Evolutionary conservation across 441 rosid species (phyloP), one percentile per base, ranked within the genome.

Genomic region (Arabidopsis lyrata): DNA sequence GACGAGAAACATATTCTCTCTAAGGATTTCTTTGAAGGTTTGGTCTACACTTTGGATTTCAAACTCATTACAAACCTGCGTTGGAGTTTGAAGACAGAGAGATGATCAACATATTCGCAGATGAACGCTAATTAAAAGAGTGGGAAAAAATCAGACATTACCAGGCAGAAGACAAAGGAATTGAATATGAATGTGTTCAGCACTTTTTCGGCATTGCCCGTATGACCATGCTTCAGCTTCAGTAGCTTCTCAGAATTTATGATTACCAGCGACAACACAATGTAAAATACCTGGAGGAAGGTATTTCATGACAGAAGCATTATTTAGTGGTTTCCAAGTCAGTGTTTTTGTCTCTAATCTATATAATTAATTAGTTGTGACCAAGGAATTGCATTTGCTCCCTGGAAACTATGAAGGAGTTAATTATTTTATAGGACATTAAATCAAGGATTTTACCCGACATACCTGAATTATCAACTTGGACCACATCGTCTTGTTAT

Each of bases 401-500:
- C 41, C 24, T 56, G 22, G 2, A 34, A 32, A 56, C 62, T 57
- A 57, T 8, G 38, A 31, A 8, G 24, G 16, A n/a, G 39, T 8
- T n/a, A n/a, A 31, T 2, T 2, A 31, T 31, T 13, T 5, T 54
- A n/a, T 54, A 15, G 11, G 16, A 27, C 10, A 57, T 62, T 27
- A 70, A 12, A 20, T 20, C 27, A 41, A 72, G 55, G 27, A 10
- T 20, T 63, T 42, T 63, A 11, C 9, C n/a, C 31, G 2, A 34
- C 49, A 54, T 73, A 73, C 77, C 70, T 63, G 77, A 1, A 45
- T 0, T 6, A 15, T 2, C 63, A 73, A 35, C 65, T 64, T 73
- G 49, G 4, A n/a, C 65, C 65, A 64, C 77, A 73, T 73, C 8
- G 8, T 35, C 58, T 55, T 73, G 6, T 73, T 22, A 73, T 55